Conservation (phyloP, 169 alveolate genomes). For the Cryptosporidium viatorum region DNA sequence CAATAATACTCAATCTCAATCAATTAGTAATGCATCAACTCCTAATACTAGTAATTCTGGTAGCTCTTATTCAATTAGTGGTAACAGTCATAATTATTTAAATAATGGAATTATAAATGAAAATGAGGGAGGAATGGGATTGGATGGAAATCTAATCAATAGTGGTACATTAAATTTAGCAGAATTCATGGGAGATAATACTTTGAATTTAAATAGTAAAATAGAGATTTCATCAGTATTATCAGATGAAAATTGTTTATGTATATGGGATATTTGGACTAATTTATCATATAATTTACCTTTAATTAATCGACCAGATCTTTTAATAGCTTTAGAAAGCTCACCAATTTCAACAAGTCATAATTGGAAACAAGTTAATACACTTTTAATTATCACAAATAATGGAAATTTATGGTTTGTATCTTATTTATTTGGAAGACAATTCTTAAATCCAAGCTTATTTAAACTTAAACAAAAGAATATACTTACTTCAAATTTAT, state of each 20-base stretch:
- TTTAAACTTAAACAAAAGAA: slow-evolving; percentile 47
- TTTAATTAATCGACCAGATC: slow-evolving; percentile 6
- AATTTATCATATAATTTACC: neutral
- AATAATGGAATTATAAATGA: neutral
- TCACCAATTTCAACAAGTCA: slow-evolving; percentile 1
- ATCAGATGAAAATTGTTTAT: slow-evolving; percentile 50
- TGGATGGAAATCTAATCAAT: neutral
- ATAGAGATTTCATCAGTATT: neutral
- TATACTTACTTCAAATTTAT: slow-evolving; percentile 1
- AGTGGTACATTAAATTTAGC: slow-evolving; percentile 58
- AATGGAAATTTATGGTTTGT: slow-evolving; percentile 35
- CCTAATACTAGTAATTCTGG: neutral
- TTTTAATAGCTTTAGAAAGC: slow-evolving; percentile 49
- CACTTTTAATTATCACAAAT: slow-evolving; percentile 1
- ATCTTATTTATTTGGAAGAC: slow-evolving; percentile 57
- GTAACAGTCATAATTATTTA: neutral
- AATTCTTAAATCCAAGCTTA: slow-evolving; percentile 3
- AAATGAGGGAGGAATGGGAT: neutral
- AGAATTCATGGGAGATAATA: slow-evolving; percentile 72
- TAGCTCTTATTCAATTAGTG: neutral
- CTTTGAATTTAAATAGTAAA: slow-evolving; percentile 4
- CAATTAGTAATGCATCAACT: neutral
- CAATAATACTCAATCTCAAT: neutral
- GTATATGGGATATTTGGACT: slow-evolving; percentile 70
- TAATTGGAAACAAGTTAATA: slow-evolving; percentile 29